Percentiles rank a stretch among this genome's conserved stretches.
These are phyloP conservation scores for Mycena floridula DNA, from an alignment of 768 basidiomycete genomes.

Conservation along the genomic window DNA sequence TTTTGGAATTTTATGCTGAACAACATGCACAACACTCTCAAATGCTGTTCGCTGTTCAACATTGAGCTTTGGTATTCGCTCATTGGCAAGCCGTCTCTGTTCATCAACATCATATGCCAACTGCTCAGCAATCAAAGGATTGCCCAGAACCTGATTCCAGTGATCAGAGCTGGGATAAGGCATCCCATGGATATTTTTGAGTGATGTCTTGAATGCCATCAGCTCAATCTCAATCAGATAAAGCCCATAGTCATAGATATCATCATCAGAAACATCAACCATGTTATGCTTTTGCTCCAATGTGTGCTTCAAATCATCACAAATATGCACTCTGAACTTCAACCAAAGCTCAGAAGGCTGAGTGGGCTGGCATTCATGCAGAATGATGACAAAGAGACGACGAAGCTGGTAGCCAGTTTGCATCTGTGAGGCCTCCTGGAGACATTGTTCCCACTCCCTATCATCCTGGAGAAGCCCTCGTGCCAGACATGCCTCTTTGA, in stretches of 20 bases:
- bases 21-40: conserved; percentile 21
- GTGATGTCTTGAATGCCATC: conserved; percentile 14
- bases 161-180: conserved; percentile 9
- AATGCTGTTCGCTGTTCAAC: conserved; percentile 22
- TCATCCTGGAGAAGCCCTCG: conserved; percentile 6
- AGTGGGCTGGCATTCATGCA: conserved; percentile 25
- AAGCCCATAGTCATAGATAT: conserved; percentile 36
- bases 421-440: conserved; percentile 31
- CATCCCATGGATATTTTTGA: conserved; percentile 12
- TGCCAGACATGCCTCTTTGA: conserved; percentile 7
- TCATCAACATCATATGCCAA: not conserved
- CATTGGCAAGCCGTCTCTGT: not conserved
- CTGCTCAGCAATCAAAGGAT: conserved; percentile 5
- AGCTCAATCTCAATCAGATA: conserved; percentile 24
- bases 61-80: conserved; percentile 1
- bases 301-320: conserved; percentile 30
- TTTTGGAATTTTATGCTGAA: conserved; percentile 10
- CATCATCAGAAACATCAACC: conserved; percentile 17
- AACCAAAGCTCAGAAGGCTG: conserved; percentile 33
- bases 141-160: conserved; percentile 19
- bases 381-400: conserved; percentile 34
- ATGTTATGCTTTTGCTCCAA: conserved; percentile 11
- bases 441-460: conserved; percentile 11
- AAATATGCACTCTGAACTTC: conserved; percentile 26
- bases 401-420: conserved; percentile 29